Base-by-base conservation (phyloP, 176 grass and related monocot genomes). In the Avena sativa region DNA sequence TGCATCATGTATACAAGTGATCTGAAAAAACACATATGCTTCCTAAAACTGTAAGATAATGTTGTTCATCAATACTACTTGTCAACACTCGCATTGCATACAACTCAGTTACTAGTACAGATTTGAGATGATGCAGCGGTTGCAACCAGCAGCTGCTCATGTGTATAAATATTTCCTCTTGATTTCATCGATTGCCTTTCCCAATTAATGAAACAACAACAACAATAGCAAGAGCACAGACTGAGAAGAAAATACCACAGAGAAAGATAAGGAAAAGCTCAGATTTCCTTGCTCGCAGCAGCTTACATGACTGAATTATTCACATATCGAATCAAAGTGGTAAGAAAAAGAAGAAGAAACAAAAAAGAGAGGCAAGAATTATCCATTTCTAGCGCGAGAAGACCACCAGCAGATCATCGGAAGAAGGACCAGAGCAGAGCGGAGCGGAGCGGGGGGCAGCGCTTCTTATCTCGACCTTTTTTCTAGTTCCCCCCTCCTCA, bases 301-400 rank as follows among this genome's bases (percentile, higher is more conserved):
- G 82, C 78, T 82, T 92, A 88, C 86, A 88, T 78, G 56, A 91
- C 89, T 71, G 82, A 86, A 91, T 91, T 91, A 91, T 91, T 91
- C 90, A 91, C 90, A 91, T 91, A 86, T 91, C 72, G 36, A 91
- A 91, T 91, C 90, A 59, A 67, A 66, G 90, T 91, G 78, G 83
- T 88, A 72, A 88, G 60, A 88, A 66, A 49, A 30, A 50, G 15
- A 12, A 73, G 56, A 47, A n/a, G 2, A 16, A 53, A 21, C 4
- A 66, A 14, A 55, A 90, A 25, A 9, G 2, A 52, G 64, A 46
- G 62, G 71, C 49, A 91, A 91, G 86, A 91, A 81, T 88, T 85
- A 79, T 88, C 90, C 86, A 72, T 87, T 49, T 82, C 90, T 86
- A 88, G 86, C 78, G n/a, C 78, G 82, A 70, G 85, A 71, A 86